phyloP scores from a whole-genome alignment of 2,329 filamentous ascomycete genomes.

The Sporothrix curviconia region DNA sequence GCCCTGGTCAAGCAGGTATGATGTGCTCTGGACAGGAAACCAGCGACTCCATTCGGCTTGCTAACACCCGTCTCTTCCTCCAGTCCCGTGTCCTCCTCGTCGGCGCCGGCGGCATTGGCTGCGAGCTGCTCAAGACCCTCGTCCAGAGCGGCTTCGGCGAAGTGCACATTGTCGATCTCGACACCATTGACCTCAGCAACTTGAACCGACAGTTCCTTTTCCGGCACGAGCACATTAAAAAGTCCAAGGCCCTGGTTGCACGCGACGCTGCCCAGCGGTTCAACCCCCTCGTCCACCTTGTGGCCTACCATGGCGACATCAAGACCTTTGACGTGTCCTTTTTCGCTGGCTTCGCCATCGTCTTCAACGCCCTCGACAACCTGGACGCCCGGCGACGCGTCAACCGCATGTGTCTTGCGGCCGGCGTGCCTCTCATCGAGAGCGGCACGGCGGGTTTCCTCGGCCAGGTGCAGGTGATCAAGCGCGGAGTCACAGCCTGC shows the following conservation, averaged over 20 bases:
- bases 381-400: constrained; percentile 89
- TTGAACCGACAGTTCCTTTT: constrained; percentile 97
- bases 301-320: constrained; percentile 90
- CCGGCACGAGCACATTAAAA: constrained; percentile 94
- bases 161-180: constrained; percentile 90
- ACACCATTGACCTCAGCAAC: constrained; percentile 97
- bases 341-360: constrained; percentile 75
- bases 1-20: constrained; percentile 61
- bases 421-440: constrained; percentile 84
- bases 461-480: constrained; percentile 94
- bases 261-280: constrained; percentile 77
- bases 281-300: constrained; percentile 79
- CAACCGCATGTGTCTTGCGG: constrained; percentile 93
- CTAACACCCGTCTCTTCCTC: constrained; percentile 16
- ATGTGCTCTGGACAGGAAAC: too few species aligned
- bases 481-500: constrained; percentile 84
- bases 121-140: constrained; percentile 94
- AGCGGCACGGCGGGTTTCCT: constrained; percentile 98
- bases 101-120: constrained; percentile 93
- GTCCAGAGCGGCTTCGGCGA: constrained; percentile 87
- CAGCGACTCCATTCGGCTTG: too few species aligned
- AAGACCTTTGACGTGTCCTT: constrained; percentile 89
- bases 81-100: constrained; percentile 88
- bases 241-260: constrained; percentile 78
- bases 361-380: constrained; percentile 97